These are phyloP conservation scores for Taxillus chinensis DNA, from an alignment of 164 flowering plant genomes.

Conservation along the genomic window DNA sequence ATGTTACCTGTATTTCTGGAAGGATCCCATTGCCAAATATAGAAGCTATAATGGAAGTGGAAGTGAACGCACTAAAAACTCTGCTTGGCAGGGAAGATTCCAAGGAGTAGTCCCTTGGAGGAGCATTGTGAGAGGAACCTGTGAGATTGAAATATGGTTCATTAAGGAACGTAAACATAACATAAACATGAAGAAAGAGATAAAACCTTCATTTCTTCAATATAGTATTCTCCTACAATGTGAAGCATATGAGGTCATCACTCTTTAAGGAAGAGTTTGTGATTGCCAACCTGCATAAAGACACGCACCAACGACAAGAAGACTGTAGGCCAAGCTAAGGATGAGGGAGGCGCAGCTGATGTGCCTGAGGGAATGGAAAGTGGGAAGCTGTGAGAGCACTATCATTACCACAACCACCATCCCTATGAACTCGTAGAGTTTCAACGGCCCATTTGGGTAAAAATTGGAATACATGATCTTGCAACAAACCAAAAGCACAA, in stretches of 20 bases:
- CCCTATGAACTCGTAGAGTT: conserved; percentile 77
- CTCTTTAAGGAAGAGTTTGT: not conserved
- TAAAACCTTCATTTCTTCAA: no score
- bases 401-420: conserved; percentile 83
- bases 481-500: not conserved
- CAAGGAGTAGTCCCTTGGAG: conserved; percentile 65
- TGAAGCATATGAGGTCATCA: not conserved
- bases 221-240: no score
- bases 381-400: conserved; percentile 80
- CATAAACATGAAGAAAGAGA: no score
- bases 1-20: conserved; percentile 84
- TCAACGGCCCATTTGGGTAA: conserved; percentile 63
- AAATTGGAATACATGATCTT: conserved; percentile 72
- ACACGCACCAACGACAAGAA: conserved; percentile 80
- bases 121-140: conserved; percentile 63
- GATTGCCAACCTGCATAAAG: conserved; percentile 55
- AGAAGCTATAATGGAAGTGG: conserved; percentile 87
- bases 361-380: conserved; percentile 89
- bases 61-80: conserved; percentile 68
- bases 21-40: conserved; percentile 90
- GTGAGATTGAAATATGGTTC: conserved; percentile 2
- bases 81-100: conserved; percentile 36
- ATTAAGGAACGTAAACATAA: no score
- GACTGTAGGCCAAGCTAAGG: conserved; percentile 80
- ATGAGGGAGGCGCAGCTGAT: conserved; percentile 75